These are phyloP conservation scores for Candida anutae DNA, from an alignment of 1,139 yeast genomes.

Conservation along the genomic window DNA sequence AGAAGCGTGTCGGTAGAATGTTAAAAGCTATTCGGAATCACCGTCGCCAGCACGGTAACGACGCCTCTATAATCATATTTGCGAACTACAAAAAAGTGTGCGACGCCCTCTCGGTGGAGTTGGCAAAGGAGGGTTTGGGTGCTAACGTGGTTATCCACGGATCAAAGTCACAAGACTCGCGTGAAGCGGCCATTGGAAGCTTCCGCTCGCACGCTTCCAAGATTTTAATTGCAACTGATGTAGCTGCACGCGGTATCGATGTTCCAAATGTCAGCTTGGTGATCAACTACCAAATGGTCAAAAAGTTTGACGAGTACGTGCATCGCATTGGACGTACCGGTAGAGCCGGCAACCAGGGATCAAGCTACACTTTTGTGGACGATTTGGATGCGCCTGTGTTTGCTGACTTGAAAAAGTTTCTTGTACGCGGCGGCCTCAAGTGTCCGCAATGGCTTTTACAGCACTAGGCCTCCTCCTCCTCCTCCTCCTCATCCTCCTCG, in stretches of 20 bases:
- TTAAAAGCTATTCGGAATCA: conserved; percentile 17
- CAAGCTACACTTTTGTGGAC: conserved; percentile 64
- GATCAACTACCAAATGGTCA: conserved; percentile 78
- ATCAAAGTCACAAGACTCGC: conserved; percentile 74
- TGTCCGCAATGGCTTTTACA: conserved; percentile 46
- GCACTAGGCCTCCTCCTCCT: conserved; percentile 16
- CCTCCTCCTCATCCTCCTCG: conserved; percentile 9
- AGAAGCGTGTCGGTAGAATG: conserved; percentile 17
- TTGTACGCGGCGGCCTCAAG: conserved; percentile 40
- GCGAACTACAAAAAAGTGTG: conserved; percentile 72
- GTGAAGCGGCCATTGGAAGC: conserved; percentile 69
- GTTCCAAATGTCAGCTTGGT: conserved; percentile 83
- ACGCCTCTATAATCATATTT: conserved; percentile 63
- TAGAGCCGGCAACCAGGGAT: conserved; percentile 80
- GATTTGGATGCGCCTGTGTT: conserved; percentile 49
- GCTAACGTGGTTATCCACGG: conserved; percentile 71
- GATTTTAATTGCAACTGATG: conserved; percentile 79
- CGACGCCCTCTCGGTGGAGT: conserved; percentile 50
- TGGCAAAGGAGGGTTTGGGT: conserved; percentile 37
- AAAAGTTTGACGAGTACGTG: conserved; percentile 64
- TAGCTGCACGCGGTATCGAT: conserved; percentile 89
- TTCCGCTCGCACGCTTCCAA: conserved; percentile 56
- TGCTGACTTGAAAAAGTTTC: conserved; percentile 42
- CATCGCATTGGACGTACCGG: conserved; percentile 97
- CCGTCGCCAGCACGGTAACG: conserved; percentile 14